Percentiles rank a stretch among this genome's conserved stretches.
phyloP scores from a whole-genome alignment of 345 rosid species.

The Anacardium occidentale region DNA sequence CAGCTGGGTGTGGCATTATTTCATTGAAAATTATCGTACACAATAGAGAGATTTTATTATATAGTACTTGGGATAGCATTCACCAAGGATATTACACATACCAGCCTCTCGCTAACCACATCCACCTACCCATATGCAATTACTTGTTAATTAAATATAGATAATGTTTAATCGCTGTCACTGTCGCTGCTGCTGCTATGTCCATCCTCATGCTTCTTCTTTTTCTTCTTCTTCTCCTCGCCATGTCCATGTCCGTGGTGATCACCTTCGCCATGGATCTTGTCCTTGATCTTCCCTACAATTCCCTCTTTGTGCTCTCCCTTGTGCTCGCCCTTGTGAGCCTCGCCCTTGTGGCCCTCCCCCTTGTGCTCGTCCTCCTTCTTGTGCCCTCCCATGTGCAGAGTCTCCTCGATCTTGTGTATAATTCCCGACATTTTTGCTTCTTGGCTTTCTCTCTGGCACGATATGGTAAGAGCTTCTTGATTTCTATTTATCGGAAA shows the following conservation, averaged over 20 bases:
- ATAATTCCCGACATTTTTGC: slow-evolving; percentile 60
- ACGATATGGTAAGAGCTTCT: background rate
- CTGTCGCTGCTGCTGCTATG: slow-evolving; percentile 63
- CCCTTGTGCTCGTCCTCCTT: slow-evolving; percentile 30
- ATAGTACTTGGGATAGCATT: too few species aligned
- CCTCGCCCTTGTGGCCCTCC: background rate
- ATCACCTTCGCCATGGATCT: slow-evolving; percentile 10
- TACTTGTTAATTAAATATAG: too few species aligned
- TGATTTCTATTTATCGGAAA: slow-evolving; percentile 7
- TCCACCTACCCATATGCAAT: too few species aligned
- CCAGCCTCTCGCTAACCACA: too few species aligned
- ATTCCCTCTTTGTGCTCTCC: too few species aligned
- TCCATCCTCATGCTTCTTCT: slow-evolving; percentile 39
- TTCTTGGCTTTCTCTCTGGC: background rate
- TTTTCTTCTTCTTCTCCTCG: slow-evolving; percentile 41
- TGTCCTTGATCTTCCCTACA: slow-evolving; percentile 5
- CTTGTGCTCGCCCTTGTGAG: slow-evolving; percentile 30
- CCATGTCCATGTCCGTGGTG: slow-evolving; percentile 16
- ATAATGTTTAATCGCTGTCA: slow-evolving; percentile 55
- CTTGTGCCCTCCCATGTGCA: slow-evolving; percentile 63
- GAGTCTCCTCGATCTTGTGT: slow-evolving; percentile 62
- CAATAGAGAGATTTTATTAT: too few species aligned
- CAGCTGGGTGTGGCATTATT: too few species aligned
- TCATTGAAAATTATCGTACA: too few species aligned
- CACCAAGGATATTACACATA: too few species aligned